These are phyloP conservation scores for Boletus fagicola DNA, from an alignment of 768 basidiomycete genomes.

Conservation along the genomic window DNA sequence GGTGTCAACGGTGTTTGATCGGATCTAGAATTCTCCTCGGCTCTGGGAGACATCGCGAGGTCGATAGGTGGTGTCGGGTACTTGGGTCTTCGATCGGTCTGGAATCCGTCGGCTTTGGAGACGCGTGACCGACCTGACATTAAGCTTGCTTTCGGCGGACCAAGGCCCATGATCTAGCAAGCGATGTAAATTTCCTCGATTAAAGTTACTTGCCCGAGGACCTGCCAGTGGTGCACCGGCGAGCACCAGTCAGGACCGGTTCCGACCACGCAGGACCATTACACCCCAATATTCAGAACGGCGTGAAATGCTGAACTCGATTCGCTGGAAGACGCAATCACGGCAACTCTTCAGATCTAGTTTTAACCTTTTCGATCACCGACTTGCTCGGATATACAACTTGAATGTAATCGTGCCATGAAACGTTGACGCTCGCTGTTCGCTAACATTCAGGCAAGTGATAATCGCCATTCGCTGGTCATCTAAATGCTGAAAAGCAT, in stretches of 20 bases:
- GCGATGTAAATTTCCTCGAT: no score
- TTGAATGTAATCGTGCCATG: neutral
- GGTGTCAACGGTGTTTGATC: conserved; percentile 6
- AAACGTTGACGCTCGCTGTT: neutral
- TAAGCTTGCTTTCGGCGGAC: neutral
- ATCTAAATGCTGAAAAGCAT: neutral
- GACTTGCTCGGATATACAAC: neutral
- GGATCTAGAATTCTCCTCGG: conserved; percentile 17
- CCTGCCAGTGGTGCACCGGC: no score
- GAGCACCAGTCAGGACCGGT: neutral
- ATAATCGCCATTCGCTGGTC: neutral
- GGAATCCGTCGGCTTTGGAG: neutral
- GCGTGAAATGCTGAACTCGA: neutral
- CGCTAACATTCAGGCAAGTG: conserved; percentile 6
- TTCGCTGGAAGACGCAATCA: neutral
- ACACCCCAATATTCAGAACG: neutral
- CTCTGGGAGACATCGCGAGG: conserved; percentile 10
- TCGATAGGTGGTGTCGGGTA: neutral
- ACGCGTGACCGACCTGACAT: neutral
- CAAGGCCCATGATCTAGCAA: neutral
- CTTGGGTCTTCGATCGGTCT: conserved; percentile 4
- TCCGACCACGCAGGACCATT: neutral
- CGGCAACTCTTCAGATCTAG: conserved; percentile 11
- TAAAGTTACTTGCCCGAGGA: neutral
- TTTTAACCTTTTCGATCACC: conserved; percentile 24